Percentiles rank a stretch among this genome's conserved stretches.
Evolutionary conservation across 2,329 filamentous ascomycete genomes (phyloP).

Genomic region (Colletotrichum abscissum): DNA sequence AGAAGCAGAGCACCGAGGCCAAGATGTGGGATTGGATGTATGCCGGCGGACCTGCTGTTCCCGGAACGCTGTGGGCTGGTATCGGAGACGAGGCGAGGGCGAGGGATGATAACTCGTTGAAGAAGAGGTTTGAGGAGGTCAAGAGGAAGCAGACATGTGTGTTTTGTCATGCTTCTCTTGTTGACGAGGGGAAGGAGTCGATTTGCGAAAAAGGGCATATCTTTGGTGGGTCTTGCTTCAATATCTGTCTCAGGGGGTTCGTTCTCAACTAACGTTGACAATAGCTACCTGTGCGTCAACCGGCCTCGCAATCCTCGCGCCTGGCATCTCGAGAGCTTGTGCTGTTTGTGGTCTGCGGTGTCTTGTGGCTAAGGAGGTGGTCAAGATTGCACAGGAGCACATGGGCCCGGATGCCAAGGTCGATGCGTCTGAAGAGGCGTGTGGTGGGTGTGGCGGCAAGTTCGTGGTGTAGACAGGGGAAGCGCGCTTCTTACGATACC

Average conservation of each 20-base stretch:
- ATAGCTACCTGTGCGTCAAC: slow-evolving; percentile 65
- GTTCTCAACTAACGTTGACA: slow-evolving; percentile 8
- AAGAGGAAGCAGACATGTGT: slow-evolving; percentile 54
- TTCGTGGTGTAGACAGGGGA: slow-evolving; percentile 48
- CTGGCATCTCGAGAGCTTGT: slow-evolving; percentile 64
- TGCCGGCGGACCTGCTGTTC: slow-evolving; percentile 59
- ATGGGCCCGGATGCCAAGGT: slow-evolving; percentile 43
- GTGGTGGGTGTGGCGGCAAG: slow-evolving; percentile 55
- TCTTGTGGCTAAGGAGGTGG: slow-evolving; percentile 56
- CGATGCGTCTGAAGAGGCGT: slow-evolving; percentile 47
- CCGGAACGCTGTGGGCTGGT: slow-evolving; percentile 45
- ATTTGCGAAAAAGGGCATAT: slow-evolving; percentile 52
- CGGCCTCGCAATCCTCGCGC: slow-evolving; percentile 64
- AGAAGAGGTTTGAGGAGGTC: slow-evolving; percentile 51
- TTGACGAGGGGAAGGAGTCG: slow-evolving; percentile 47
- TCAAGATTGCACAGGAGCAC: slow-evolving; percentile 45
- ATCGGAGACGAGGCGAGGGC: slow-evolving; percentile 20
- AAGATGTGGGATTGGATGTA: slow-evolving; percentile 70
- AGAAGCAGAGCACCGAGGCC: slow-evolving; percentile 62
- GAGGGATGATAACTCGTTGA: slow-evolving; percentile 40
- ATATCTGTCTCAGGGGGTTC: neutral
- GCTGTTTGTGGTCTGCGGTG: slow-evolving; percentile 65
- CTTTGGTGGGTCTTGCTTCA: slow-evolving; percentile 48
- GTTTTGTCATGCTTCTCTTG: slow-evolving; percentile 56
- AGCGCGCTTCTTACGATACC: neutral